Evolutionary conservation across 805 yeast species (phyloP), one percentile per base, ranked within the genome.

Genomic region (Schizosaccharomyces cryophilus): DNA sequence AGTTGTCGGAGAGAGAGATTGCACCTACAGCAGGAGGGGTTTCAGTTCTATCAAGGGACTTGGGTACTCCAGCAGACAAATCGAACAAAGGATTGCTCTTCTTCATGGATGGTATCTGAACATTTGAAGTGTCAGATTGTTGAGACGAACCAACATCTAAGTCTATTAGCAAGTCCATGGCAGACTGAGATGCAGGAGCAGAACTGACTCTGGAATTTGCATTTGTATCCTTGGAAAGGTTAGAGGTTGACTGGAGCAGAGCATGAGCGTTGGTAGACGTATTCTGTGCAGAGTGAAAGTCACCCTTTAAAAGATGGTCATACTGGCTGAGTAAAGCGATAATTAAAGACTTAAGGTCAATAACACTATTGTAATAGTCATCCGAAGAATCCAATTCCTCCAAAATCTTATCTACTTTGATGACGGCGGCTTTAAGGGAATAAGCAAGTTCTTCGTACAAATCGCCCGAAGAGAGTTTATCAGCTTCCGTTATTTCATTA

Each of bases 391-490:
- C 78, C 67, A 87, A 95, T 67, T 87, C 95, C 67, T 80, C 83
- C 63, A 87, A 80, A 66, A 93, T 84, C 66, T 83, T 84, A 69
- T 85, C 85, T 65, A 93, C 79, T 66, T 85, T 87, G 51, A 96
- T 95, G 68, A 83, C 87, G 38, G 96, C 82, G 58, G 82, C 81
- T 70, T 85, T 88, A 66, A 93, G 75, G 1, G 95, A 77, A 56
- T 82, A 76, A 67, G 82, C 86, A 62, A 93, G 76, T 67, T 93
- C 97, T 59, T 77, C 75, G 26, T 86, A 70, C 3, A 95, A 89
- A 66, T 90, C 97, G 69, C 78, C 81, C 17, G 69, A 65, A 13
- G 73, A 66, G 24, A 67, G 62, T 11, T 73, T 67, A 59, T 75
- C 79, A 51, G 67, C 68, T 13, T 66, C 66, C 13, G 61, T 61